A percentile compares a stretch with the other conserved stretches of the same genome.
Conservation (phyloP, 768 basidiomycete genomes). For the Lentinula edodes region DNA sequence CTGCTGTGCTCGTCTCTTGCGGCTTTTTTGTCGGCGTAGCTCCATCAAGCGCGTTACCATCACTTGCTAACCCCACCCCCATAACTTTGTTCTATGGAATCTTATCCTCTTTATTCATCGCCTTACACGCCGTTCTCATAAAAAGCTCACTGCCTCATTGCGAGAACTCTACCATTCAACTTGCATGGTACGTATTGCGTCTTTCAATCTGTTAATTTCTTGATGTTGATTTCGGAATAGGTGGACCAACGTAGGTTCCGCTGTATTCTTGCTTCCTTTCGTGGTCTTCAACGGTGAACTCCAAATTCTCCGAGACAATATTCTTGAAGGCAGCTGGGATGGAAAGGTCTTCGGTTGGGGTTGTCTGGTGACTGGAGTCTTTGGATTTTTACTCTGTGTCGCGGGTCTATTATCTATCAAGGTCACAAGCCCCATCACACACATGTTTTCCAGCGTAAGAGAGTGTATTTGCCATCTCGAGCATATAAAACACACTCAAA, state of each 20-base stretch:
- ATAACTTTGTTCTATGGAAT: slow-evolving; percentile 66
- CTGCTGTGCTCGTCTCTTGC: slow-evolving; percentile 58
- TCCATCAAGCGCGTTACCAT: slow-evolving; percentile 44
- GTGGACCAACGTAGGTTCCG: slow-evolving; percentile 72
- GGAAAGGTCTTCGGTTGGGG: slow-evolving; percentile 57
- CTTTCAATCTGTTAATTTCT: neutral
- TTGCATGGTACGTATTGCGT: slow-evolving; percentile 42
- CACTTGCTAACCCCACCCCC: slow-evolving; percentile 38
- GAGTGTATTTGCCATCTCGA: slow-evolving; percentile 21
- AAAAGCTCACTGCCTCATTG: slow-evolving; percentile 65
- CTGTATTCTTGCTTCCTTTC: slow-evolving; percentile 57
- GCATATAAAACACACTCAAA: slow-evolving; percentile 7
- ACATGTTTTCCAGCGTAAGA: slow-evolving; percentile 78
- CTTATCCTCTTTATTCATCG: slow-evolving; percentile 70
- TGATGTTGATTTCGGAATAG: neutral
- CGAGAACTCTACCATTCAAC: slow-evolving; percentile 64
- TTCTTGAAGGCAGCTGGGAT: slow-evolving; percentile 39
- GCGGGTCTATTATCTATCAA: slow-evolving; percentile 79
- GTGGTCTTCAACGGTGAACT: slow-evolving; percentile 54
- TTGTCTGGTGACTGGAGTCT: slow-evolving; percentile 63
- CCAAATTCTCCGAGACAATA: slow-evolving; percentile 31
- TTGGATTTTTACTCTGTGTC: slow-evolving; percentile 76
- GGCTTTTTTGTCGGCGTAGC: slow-evolving; percentile 77
- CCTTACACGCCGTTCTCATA: slow-evolving; percentile 70
- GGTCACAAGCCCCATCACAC: slow-evolving; percentile 77